A percentile compares a stretch with the other conserved stretches of the same genome.
Evolutionary conservation across 148 eudicot species (phyloP).

Genomic region (Vaccinium corymbosum): DNA sequence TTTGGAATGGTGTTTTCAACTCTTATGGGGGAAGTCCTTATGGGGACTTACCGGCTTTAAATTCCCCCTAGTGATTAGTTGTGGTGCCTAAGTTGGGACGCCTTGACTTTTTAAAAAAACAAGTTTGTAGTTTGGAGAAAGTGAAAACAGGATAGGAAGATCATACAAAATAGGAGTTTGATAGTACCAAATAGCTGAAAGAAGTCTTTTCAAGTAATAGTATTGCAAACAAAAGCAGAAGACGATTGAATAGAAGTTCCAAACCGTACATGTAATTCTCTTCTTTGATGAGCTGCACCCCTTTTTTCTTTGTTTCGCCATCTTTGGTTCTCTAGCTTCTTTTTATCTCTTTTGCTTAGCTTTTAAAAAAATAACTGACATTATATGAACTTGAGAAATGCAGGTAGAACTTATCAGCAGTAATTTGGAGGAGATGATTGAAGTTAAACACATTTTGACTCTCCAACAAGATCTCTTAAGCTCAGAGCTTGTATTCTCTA

Average conservation of each 20-base stretch:
- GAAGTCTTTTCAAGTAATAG: too few relatives aligned
- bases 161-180: background rate
- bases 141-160: background rate
- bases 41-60: too few relatives aligned
- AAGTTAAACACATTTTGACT: slow-evolving; percentile 52
- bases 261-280: background rate
- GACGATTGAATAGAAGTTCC: background rate
- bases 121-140: background rate
- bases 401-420: slow-evolving; percentile 68
- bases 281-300: background rate
- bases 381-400: slow-evolving; percentile 18
- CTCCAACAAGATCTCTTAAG: slow-evolving; percentile 43
- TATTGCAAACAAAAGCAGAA: background rate
- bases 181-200: too few relatives aligned
- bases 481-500: slow-evolving; percentile 49
- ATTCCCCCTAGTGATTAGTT: too few relatives aligned
- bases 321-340: background rate
- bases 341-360: background rate
- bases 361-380: background rate
- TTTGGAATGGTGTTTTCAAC: background rate
- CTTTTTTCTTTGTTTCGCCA: background rate
- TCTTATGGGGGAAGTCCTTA: too few relatives aligned
- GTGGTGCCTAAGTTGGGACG: too few relatives aligned
- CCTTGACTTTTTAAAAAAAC: too few relatives aligned
- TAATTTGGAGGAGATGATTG: slow-evolving; percentile 35